Percentiles rank a stretch among this genome's conserved stretches.
Conservation (phyloP, 345 rosid genomes). For the Angophora floribunda region DNA sequence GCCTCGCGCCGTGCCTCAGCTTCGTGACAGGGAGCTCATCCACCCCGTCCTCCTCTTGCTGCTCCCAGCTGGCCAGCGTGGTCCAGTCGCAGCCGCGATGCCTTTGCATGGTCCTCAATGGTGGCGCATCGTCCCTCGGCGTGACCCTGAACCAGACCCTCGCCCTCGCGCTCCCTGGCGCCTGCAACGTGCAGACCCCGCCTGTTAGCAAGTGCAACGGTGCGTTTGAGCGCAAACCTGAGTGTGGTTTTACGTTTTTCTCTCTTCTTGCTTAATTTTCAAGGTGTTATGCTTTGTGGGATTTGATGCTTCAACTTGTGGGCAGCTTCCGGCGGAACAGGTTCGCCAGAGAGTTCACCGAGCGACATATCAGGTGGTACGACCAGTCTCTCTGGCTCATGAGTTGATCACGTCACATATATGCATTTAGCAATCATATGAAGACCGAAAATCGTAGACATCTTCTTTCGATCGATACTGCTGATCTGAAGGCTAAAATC, state of each 20-base stretch:
- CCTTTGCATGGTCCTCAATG: constrained; percentile 31
- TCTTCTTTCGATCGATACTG: not conserved
- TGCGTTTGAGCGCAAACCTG: not conserved
- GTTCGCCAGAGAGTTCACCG: not conserved
- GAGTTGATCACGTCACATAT: not conserved
- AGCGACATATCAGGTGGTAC: not conserved
- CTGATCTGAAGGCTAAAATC: not conserved
- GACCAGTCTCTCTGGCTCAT: not conserved
- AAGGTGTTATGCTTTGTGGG: not conserved
- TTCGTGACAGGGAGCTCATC: constrained; percentile 29
- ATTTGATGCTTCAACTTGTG: not conserved
- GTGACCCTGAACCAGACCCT: constrained; percentile 35
- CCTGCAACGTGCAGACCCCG: constrained; percentile 46
- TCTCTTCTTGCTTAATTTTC: not conserved
- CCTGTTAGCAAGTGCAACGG: constrained; percentile 43
- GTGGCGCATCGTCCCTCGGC: constrained; percentile 31
- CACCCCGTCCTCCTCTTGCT: constrained; percentile 43
- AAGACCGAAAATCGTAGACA: not conserved
- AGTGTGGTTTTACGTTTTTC: not conserved
- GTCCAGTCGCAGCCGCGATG: constrained; percentile 39
- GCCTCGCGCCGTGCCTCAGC: constrained; percentile 33
- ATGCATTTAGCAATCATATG: not conserved
- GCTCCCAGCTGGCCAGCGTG: constrained; percentile 41
- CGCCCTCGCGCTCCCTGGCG: constrained; percentile 35
- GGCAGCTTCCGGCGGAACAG: not conserved